phyloP scores from a whole-genome alignment of 768 basidiomycete genomes.

The Lentinula aciculospora region DNA sequence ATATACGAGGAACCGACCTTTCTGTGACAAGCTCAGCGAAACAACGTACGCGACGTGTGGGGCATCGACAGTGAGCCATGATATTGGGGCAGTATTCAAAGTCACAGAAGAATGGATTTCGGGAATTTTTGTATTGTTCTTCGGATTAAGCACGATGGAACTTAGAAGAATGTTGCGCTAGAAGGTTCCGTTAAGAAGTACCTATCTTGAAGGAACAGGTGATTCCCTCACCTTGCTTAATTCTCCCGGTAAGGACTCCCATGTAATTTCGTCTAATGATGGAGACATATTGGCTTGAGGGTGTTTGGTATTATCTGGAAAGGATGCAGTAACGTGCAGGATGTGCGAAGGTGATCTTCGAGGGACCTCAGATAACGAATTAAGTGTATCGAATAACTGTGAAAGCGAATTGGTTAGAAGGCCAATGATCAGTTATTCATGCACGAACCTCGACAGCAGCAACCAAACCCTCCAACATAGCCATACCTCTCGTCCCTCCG shows the following conservation, averaged over 20 bases:
- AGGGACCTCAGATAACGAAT: background rate
- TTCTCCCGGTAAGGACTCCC: conserved; percentile 58
- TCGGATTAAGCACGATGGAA: conserved; percentile 36
- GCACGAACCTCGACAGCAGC: conserved; percentile 60
- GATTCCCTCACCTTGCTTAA: conserved; percentile 49
- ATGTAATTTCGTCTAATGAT: conserved; percentile 44
- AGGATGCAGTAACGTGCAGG: conserved; percentile 54
- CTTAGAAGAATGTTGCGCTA: conserved; percentile 60
- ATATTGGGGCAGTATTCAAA: background rate
- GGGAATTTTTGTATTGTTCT: background rate
- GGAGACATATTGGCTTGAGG: conserved; percentile 50
- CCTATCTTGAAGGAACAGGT: background rate
- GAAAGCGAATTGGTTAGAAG: background rate
- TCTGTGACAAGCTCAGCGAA: background rate
- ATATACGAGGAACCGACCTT: background rate
- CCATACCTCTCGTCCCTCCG: conserved; percentile 49
- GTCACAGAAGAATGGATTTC: background rate
- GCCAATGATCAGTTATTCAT: background rate
- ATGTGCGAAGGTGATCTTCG: conserved; percentile 33
- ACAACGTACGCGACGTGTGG: conserved; percentile 1
- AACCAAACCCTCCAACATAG: conserved; percentile 65
- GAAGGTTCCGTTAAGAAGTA: background rate
- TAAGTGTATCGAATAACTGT: conserved; percentile 35
- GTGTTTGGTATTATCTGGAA: conserved; percentile 47
- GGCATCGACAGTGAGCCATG: background rate